Percentiles rank a stretch among this genome's conserved stretches.
Evolutionary conservation across 257 asterid genomes (phyloP).

Genomic region (Salvia miltiorrhiza): DNA sequence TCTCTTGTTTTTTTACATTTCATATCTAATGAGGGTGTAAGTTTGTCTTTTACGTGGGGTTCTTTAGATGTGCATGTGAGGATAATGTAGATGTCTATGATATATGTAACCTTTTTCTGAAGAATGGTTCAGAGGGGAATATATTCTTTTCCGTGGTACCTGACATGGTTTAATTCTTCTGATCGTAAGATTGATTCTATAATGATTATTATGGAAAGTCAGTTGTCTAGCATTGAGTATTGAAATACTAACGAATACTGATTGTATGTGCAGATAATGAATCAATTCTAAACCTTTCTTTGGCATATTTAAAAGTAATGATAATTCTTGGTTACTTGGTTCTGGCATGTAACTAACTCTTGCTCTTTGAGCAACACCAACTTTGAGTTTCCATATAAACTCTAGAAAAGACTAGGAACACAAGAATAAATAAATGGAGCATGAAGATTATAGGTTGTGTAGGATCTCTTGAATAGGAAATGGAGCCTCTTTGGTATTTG

Average conservation of each 20-base stretch:
- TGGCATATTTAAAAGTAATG: not conserved
- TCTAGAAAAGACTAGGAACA: not conserved
- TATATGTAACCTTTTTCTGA: too few relatives aligned
- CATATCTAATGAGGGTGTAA: too few relatives aligned
- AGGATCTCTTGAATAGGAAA: constrained; percentile 9
- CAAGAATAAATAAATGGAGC: not conserved
- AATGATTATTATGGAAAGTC: not conserved
- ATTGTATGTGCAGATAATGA: not conserved
- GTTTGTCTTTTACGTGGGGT: too few relatives aligned
- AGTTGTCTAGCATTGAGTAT: not conserved
- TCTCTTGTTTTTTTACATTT: too few relatives aligned
- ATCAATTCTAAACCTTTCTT: not conserved
- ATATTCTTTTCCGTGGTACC: not conserved
- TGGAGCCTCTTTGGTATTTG: not conserved
- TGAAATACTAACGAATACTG: not conserved
- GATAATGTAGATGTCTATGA: too few relatives aligned
- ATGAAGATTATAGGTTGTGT: not conserved
- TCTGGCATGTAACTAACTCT: not conserved
- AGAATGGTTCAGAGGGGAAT: too few relatives aligned
- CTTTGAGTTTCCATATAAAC: not conserved
- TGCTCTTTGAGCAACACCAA: not conserved
- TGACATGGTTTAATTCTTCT: not conserved
- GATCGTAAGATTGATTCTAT: not conserved
- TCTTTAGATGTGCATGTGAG: too few relatives aligned
- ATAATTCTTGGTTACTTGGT: not conserved